Conservation (phyloP, 2,329 filamentous ascomycete species). For the Orbilia oligospora region DNA sequence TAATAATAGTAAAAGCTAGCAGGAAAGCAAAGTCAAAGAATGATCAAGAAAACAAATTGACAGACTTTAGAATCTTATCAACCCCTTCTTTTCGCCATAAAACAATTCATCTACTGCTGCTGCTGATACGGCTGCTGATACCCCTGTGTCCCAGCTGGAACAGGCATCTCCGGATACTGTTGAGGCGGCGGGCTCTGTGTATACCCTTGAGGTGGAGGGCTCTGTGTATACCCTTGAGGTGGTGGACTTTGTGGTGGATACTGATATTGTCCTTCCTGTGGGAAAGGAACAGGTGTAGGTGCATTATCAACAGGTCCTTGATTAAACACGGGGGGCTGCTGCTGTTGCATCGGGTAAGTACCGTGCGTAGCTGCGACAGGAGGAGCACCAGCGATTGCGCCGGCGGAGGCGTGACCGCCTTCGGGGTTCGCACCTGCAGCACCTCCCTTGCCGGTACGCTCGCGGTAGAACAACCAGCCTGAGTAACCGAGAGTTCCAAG, state of each 20-base stretch:
- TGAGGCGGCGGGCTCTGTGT: constrained; percentile 21
- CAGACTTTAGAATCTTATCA: constrained; percentile 3
- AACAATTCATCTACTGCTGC: constrained; percentile 14
- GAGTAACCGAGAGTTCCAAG: constrained; percentile 62
- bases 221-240: constrained; percentile 37
- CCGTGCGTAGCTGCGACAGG: constrained; percentile 33
- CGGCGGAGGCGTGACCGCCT: constrained; percentile 53
- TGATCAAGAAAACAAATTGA: neutral
- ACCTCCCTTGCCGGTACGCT: constrained; percentile 40
- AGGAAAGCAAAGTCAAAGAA: neutral
- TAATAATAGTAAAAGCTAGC: neutral
- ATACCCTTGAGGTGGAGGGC: neutral
- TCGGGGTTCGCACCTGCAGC: constrained; percentile 56
- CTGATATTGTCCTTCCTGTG: constrained; percentile 47
- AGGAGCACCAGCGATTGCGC: constrained; percentile 53
- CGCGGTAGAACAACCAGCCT: constrained; percentile 54
- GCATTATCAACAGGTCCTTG: neutral
- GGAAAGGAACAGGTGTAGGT: constrained; percentile 35
- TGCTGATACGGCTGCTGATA: constrained; percentile 34
- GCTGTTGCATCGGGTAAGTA: constrained; percentile 60
- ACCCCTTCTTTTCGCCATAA: neutral
- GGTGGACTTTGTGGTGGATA: constrained; percentile 45
- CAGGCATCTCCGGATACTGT: constrained; percentile 32
- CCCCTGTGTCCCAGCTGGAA: constrained; percentile 15
- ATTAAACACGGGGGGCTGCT: constrained; percentile 18